Percentiles rank a stretch among this genome's conserved stretches.
Conservation (phyloP, 2,329 filamentous ascomycete genomes). For the Penicillium verrucosum region DNA sequence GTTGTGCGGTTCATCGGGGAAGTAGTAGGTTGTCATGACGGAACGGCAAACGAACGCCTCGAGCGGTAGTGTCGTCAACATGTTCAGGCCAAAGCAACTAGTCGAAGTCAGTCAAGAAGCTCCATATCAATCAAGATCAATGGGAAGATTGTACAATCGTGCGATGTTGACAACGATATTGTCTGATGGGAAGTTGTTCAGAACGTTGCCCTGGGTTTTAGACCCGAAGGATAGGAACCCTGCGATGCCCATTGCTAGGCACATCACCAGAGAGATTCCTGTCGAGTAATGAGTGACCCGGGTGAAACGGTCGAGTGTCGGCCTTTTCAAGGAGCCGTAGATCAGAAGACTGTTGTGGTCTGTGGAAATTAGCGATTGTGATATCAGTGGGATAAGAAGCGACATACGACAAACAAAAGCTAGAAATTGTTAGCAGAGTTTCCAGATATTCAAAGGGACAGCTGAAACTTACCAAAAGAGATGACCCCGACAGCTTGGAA, state of each 20-base stretch:
- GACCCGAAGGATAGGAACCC: conserved; percentile 94
- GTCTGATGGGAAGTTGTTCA: conserved; percentile 93
- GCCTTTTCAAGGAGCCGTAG: conserved; percentile 89
- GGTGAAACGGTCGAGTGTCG: conserved; percentile 92
- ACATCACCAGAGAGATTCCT: conserved; percentile 83
- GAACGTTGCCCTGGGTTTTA: conserved; percentile 86
- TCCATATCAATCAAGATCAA: background rate
- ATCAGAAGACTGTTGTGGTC: conserved; percentile 97
- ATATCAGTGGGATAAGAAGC: background rate
- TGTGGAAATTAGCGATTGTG: conserved; percentile 28
- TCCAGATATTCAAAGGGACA: conserved; percentile 1
- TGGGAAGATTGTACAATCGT: conserved; percentile 56
- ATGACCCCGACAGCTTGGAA: conserved; percentile 98
- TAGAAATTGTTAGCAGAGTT: conserved; percentile 37
- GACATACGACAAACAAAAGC: conserved; percentile 64
- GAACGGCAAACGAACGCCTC: conserved; percentile 97
- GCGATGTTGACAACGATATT: conserved; percentile 94
- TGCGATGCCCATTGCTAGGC: conserved; percentile 78
- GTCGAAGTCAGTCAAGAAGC: conserved; percentile 18
- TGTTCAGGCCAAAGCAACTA: conserved; percentile 91
- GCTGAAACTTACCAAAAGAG: conserved; percentile 70
- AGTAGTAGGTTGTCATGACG: conserved; percentile 87
- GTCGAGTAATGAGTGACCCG: conserved; percentile 93
- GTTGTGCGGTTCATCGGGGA: conserved; percentile 70
- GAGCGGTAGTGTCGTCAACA: conserved; percentile 93